Evolutionary conservation across 2,329 filamentous ascomycete genomes (phyloP).

Genomic region (Colletotrichum truncatum): DNA sequence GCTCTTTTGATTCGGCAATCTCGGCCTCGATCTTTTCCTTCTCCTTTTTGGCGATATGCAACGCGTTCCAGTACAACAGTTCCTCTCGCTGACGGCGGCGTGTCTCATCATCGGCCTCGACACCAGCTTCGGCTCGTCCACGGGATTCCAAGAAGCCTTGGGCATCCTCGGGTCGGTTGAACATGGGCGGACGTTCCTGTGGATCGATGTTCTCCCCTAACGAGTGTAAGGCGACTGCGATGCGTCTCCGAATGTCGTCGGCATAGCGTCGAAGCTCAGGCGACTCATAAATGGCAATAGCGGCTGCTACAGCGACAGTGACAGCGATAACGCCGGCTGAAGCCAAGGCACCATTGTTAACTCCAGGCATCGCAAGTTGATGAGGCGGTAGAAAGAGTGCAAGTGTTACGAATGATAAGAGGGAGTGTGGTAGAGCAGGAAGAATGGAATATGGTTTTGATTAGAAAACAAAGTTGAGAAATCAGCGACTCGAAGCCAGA

Average conservation of each 20-base stretch:
- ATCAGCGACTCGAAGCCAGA: background rate
- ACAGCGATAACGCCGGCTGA: slow-evolving; percentile 68
- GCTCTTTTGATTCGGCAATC: slow-evolving; percentile 27
- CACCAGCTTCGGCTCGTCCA: slow-evolving; percentile 54
- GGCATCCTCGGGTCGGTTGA: slow-evolving; percentile 73
- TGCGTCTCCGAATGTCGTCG: slow-evolving; percentile 68
- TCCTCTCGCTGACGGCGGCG: slow-evolving; percentile 70
- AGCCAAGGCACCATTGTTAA: slow-evolving; percentile 63
- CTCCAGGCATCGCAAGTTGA: slow-evolving; percentile 53
- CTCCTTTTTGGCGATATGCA: slow-evolving; percentile 59
- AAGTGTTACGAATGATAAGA: background rate
- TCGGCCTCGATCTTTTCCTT: slow-evolving; percentile 36
- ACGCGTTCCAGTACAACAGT: slow-evolving; percentile 71
- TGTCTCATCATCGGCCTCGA: slow-evolving; percentile 71
- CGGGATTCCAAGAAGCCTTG: slow-evolving; percentile 68
- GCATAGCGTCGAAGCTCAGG: slow-evolving; percentile 70
- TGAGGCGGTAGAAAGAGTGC: background rate
- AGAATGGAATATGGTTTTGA: background rate
- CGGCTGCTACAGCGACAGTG: slow-evolving; percentile 65
- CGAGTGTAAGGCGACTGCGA: slow-evolving; percentile 67
- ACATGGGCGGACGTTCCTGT: slow-evolving; percentile 58
- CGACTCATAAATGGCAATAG: slow-evolving; percentile 70
- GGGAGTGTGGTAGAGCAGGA: background rate
- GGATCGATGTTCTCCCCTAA: slow-evolving; percentile 66
- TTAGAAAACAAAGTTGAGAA: background rate